Evolutionary conservation across 352 stramenopile species (phyloP).

Genomic region (Globisporangium cylindrosporum): DNA sequence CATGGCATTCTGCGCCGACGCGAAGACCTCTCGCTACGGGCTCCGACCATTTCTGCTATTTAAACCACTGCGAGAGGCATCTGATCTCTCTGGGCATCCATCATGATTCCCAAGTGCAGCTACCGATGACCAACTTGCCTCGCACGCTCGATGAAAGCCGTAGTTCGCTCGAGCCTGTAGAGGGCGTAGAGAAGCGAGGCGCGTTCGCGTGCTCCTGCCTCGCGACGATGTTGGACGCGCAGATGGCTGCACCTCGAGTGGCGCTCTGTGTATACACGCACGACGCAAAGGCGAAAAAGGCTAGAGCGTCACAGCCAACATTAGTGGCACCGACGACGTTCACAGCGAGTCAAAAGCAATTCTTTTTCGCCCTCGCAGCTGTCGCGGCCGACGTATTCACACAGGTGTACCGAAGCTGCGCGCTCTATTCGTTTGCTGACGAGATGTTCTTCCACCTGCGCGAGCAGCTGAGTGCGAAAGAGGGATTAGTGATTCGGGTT

Average conservation of each 20-base stretch:
- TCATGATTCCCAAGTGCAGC: conserved; percentile 31
- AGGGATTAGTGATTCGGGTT: conserved; percentile 37
- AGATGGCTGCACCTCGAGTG: conserved; percentile 23
- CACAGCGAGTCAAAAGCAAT: conserved; percentile 43
- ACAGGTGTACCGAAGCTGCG: conserved; percentile 52
- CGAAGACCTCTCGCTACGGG: conserved; percentile 26
- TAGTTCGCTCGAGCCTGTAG: conserved; percentile 29
- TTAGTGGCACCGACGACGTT: conserved; percentile 27
- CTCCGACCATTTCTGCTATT: conserved; percentile 52
- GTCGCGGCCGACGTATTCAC: conserved; percentile 48
- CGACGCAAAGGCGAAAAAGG: conserved; percentile 23
- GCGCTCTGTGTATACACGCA: conserved; percentile 65
- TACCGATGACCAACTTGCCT: conserved; percentile 78
- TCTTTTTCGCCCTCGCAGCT: conserved; percentile 52
- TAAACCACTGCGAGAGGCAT: conserved; percentile 35
- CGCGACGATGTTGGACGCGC: conserved; percentile 56
- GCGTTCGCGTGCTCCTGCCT: conserved; percentile 53
- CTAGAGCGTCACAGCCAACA: too few relatives aligned
- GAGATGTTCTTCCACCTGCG: conserved; percentile 46
- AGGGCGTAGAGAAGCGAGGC: conserved; percentile 57
- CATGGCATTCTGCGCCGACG: conserved; percentile 45
- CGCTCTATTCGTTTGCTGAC: conserved; percentile 41
- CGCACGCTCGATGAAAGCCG: conserved; percentile 58
- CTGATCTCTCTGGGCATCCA: conserved; percentile 48
- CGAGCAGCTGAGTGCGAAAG: conserved; percentile 43